Evolutionary conservation across 1,139 yeast species (phyloP).

Genomic region (Yamadazyma membranifaciens): DNA sequence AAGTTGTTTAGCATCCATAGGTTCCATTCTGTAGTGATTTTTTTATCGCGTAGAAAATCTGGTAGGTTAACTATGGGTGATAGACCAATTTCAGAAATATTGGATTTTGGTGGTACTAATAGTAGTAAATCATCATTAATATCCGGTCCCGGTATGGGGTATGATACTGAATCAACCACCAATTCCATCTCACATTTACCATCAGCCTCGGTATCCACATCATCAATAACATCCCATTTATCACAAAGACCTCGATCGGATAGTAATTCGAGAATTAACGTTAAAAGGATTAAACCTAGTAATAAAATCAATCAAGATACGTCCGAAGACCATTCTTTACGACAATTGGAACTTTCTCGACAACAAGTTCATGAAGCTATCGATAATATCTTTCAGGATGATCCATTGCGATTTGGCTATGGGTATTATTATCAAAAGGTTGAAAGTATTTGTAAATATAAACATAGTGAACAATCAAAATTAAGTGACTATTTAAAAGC

Average conservation of each 20-base stretch:
- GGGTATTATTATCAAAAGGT: constrained; percentile 28
- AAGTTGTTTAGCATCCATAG: constrained; percentile 37
- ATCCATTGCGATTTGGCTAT: constrained; percentile 22
- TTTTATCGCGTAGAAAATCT: neutral
- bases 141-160: neutral
- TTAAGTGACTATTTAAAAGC: constrained; percentile 22
- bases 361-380: constrained; percentile 16
- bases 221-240: constrained; percentile 13
- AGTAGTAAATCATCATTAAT: neutral
- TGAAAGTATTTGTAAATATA: constrained; percentile 34
- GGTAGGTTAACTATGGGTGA: constrained; percentile 8
- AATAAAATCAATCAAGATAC: neutral
- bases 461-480: constrained; percentile 31
- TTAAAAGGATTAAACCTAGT: constrained; percentile 15
- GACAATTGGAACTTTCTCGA: constrained; percentile 14
- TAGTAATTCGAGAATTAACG: constrained; percentile 6
- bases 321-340: constrained; percentile 10
- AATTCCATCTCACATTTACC: neutral
- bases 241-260: constrained; percentile 12
- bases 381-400: constrained; percentile 20
- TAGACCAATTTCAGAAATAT: constrained; percentile 12
- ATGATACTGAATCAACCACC: too few relatives aligned
- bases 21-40: neutral
- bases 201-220: neutral
- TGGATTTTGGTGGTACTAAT: constrained; percentile 14